phyloP scores from a whole-genome alignment of 352 stramenopile genomes.

The Globisporangium polare region DNA sequence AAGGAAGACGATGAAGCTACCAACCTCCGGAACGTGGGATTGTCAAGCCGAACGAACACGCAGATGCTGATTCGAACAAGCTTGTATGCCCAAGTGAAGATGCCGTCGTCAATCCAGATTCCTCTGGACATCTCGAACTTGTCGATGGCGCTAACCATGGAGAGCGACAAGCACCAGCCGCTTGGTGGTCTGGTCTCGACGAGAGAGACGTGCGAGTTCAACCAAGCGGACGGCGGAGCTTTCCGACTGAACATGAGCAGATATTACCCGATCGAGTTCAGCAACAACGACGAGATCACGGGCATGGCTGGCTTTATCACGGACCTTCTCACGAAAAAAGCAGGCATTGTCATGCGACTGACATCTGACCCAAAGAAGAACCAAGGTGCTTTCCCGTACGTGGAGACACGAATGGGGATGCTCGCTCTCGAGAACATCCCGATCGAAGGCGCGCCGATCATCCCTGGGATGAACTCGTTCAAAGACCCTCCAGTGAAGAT shows the following conservation, averaged over 20 bases:
- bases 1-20: constrained; percentile 18
- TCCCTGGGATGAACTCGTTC: constrained; percentile 76
- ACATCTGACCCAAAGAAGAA: constrained; percentile 24
- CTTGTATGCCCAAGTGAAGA: constrained; percentile 61
- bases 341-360: constrained; percentile 57
- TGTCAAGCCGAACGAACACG: constrained; percentile 47
- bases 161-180: constrained; percentile 26
- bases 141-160: constrained; percentile 51
- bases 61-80: constrained; percentile 67
- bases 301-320: constrained; percentile 59
- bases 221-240: constrained; percentile 42
- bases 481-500: constrained; percentile 53
- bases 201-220: constrained; percentile 59
- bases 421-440: constrained; percentile 58
- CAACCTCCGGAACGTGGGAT: constrained; percentile 1
- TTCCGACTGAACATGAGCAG: constrained; percentile 75
- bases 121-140: constrained; percentile 62
- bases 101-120: constrained; percentile 68
- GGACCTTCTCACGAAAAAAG: constrained; percentile 52
- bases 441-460: constrained; percentile 40
- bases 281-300: constrained; percentile 24
- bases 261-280: constrained; percentile 62
- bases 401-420: constrained; percentile 73
- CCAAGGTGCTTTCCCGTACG: constrained; percentile 62
- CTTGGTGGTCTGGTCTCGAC: constrained; percentile 53